Base-by-base conservation (phyloP, 2,329 filamentous ascomycete species). In the Cladosporium sphaerospermum region DNA sequence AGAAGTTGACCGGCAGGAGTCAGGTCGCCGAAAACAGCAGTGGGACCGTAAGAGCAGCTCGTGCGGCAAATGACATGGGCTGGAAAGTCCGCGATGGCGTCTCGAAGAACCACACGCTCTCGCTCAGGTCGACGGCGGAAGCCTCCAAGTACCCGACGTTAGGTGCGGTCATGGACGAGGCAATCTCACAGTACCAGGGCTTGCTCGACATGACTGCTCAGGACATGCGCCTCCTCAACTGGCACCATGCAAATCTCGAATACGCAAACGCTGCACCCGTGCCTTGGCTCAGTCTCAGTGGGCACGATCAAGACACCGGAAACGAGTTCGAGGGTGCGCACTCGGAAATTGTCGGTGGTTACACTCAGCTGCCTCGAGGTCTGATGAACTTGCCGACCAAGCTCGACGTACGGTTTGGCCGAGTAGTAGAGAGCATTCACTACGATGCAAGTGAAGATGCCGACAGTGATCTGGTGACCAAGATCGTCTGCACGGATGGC, bases 281-380 rank as follows among this genome's bases (percentile, higher is more conserved):
- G 52, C 85, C 87, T 59, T 86, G 87, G 57, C 80, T 99, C 14
- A 97, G 92, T 68, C 80, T 99, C 11, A 83, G 85, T 7, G 85
- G 91, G 0, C 97, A 95, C 89, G 95, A 99, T 69, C 90, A 99
- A 63, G 95, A 99, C 66, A 90, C 91, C 46, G 93, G 93, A 0
- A 96, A 99, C 62, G 93, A 99, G 67, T 99, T 95, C 74, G 91
- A 96, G 68, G 93, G 93, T 6, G 85, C 88, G 57, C 95, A 99
- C 67, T 89, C 89, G 1, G 92, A 96, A 79, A 83, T 99, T 3
- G 80, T 95, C 23, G 93, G 95, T 39, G 93, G 93, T 1, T 99
- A 97, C 65, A 90, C 95, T 61, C 89, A 91, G 64, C 83, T 99
- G 42, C 88, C 92, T n/a, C 84, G 89, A 60, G 93, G 91, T 3